Evolutionary conservation across 305 asterid genomes (phyloP).

Genomic region (Striga hermonthica): DNA sequence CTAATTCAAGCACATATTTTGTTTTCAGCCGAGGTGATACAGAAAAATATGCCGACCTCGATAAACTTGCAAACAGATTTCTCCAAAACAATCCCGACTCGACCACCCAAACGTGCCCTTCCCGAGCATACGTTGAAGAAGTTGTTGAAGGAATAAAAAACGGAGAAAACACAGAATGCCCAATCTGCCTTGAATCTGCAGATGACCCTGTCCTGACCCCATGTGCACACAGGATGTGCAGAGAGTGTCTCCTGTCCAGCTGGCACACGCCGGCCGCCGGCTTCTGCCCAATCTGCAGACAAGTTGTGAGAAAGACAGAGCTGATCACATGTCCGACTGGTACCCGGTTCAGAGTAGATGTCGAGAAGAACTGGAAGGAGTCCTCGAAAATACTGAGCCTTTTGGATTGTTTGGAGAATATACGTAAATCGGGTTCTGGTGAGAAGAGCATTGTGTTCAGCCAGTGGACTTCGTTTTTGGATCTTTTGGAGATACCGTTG

Average conservation of each 20-base stretch:
- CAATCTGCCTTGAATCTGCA: slow-evolving; percentile 80
- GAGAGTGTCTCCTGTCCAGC: slow-evolving; percentile 73
- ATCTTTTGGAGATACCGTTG: slow-evolving; percentile 63
- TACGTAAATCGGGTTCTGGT: slow-evolving; percentile 38
- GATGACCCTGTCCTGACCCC: slow-evolving; percentile 84
- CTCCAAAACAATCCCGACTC: slow-evolving; percentile 46
- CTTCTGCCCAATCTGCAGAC: slow-evolving; percentile 71
- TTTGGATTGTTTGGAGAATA: slow-evolving; percentile 50
- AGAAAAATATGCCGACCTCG: slow-evolving; percentile 55
- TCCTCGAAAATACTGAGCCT: slow-evolving; percentile 67
- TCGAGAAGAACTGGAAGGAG: slow-evolving; percentile 62
- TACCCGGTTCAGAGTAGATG: slow-evolving; percentile 42
- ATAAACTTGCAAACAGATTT: slow-evolving; percentile 61
- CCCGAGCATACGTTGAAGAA: slow-evolving; percentile 67
- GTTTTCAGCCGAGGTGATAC: slow-evolving; percentile 60
- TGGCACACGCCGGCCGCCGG: slow-evolving; percentile 62
- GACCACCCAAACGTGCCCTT: slow-evolving; percentile 41
- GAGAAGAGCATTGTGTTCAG: slow-evolving; percentile 77
- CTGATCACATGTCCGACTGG: slow-evolving; percentile 68
- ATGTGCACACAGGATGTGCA: slow-evolving; percentile 82
- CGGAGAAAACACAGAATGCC: slow-evolving; percentile 69
- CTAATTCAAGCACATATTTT: not conserved
- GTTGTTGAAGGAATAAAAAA: slow-evolving; percentile 60
- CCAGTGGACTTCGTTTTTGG: slow-evolving; percentile 77
- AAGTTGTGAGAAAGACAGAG: slow-evolving; percentile 47